Evolutionary conservation across 768 basidiomycete genomes (phyloP), one percentile per base, ranked within the genome.

Genomic region (Amanita muscaria): DNA sequence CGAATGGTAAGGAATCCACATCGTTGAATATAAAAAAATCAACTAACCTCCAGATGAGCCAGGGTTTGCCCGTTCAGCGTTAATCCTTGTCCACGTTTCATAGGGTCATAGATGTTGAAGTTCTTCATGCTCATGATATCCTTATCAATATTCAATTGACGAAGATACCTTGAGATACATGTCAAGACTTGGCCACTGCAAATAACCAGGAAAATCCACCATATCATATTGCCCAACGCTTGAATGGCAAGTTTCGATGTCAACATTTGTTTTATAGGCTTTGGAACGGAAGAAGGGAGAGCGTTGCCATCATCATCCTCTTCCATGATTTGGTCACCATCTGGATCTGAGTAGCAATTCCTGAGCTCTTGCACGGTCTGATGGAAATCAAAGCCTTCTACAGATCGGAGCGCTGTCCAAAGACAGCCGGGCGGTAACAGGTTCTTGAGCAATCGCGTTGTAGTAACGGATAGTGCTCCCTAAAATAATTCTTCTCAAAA

Each of bases 51-150:
- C 49, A 99, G 73, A 59, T 99, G 96, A 12, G 89, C 86, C 42
- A 99, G 70, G 0, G 91, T 93, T 60, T 97, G 92, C 2, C 96
- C 96, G 61, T 99, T 93, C 33, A 99, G 70, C 0, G 88, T 74
- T 44, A 98, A 64, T 21, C 81, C 87, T 57, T 82, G 73, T n/a
- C 91, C 92, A 49, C 75, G 74, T 59, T 85, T 83, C 78, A 97
- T 90, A 0, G 96, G 96, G 61, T 97, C 91, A 57, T 94, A 96
- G 30, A 96, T 72, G 53, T 97, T 93, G 73, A 99, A 99, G 59
- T 98, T 98, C 66, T 80, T 86, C 84, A 96, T 92, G 44, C 82
- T 88, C 56, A 99, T 62, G 44, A 99, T 80, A 51, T 97, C 93
- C 58, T 89, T 87, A 66, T 93, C 94, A 50, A 98, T 90, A 57